These are phyloP conservation scores for Geotrichum bryndzae DNA, from an alignment of 1,139 yeast genomes.

Conservation along the genomic window DNA sequence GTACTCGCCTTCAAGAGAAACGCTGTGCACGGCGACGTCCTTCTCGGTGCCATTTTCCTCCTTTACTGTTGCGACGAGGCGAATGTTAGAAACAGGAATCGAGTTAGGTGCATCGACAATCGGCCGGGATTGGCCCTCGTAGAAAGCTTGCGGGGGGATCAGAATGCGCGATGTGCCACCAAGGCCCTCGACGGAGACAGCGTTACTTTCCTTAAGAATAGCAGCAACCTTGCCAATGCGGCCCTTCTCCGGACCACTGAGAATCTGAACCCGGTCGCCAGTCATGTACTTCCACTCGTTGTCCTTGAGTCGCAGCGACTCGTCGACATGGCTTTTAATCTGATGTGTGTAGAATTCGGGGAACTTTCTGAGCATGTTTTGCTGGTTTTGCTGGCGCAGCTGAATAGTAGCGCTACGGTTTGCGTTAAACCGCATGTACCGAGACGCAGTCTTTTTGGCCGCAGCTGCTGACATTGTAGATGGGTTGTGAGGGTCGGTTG, in stretches of 20 bases:
- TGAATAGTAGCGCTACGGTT: conserved; percentile 9
- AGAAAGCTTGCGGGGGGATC: conserved; percentile 69
- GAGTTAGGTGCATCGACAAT: conserved; percentile 52
- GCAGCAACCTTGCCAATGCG: conserved; percentile 55
- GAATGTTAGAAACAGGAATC: conserved; percentile 57
- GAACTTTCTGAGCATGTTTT: conserved; percentile 2
- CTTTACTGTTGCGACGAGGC: conserved; percentile 71
- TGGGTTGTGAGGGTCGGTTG: neutral
- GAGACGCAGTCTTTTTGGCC: conserved; percentile 6
- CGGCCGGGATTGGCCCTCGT: conserved; percentile 65
- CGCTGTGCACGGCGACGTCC: conserved; percentile 68
- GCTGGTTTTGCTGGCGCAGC: conserved; percentile 10
- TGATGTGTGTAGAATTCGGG: conserved; percentile 14
- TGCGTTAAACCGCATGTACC: conserved; percentile 12
- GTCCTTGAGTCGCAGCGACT: conserved; percentile 38
- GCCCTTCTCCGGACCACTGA: conserved; percentile 66
- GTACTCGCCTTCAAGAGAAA: conserved; percentile 57
- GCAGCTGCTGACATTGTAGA: conserved; percentile 4
- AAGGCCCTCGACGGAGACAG: conserved; percentile 49
- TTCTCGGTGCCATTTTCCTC: conserved; percentile 51
- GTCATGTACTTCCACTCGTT: conserved; percentile 49
- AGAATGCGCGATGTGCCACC: conserved; percentile 46
- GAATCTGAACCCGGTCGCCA: conserved; percentile 62
- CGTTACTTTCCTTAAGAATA: conserved; percentile 45
- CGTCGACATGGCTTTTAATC: conserved; percentile 19